phyloP scores from a whole-genome alignment of 768 basidiomycete species.

The Dioszegia crocea region DNA sequence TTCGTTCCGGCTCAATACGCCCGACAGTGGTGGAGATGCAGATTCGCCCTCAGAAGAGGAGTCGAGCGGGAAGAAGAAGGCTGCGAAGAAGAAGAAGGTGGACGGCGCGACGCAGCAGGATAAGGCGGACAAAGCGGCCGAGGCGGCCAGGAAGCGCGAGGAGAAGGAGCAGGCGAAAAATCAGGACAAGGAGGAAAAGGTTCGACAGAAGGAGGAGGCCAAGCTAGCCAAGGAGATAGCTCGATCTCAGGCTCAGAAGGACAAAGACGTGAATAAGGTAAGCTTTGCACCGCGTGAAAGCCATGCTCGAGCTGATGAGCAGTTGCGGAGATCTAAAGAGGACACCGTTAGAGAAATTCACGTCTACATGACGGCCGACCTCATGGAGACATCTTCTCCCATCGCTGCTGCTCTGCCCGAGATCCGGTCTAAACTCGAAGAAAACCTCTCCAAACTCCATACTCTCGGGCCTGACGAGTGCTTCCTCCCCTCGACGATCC shows the following conservation, averaged over 20 bases:
- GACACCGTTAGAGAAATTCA: constrained; percentile 44
- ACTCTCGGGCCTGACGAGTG: constrained; percentile 20
- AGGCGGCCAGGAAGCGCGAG: not conserved
- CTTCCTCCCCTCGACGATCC: constrained; percentile 25
- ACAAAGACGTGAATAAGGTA: constrained; percentile 40
- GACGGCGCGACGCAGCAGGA: not conserved
- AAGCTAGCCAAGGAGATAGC: constrained; percentile 38
- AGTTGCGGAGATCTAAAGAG: constrained; percentile 38
- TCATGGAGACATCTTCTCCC: constrained; percentile 24
- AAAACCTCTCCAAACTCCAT: constrained; percentile 23
- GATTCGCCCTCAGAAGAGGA: not conserved
- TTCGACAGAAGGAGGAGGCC: constrained; percentile 14
- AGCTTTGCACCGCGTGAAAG: not conserved
- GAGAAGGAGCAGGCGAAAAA: constrained; percentile 7
- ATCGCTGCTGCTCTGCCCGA: constrained; percentile 41
- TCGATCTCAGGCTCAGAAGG: constrained; percentile 32
- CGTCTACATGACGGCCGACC: constrained; percentile 36
- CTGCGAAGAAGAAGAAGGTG: not conserved
- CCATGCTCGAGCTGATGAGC: not conserved
- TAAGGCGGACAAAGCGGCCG: constrained; percentile 2
- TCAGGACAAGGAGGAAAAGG: constrained; percentile 6
- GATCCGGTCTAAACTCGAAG: constrained; percentile 24
- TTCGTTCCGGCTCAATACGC: not conserved
- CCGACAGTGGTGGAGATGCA: not conserved
- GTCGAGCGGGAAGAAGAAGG: not conserved